Evolutionary conservation across 2,329 filamentous ascomycete species (phyloP).

Genomic region (Pseudogymnoascus sp.): DNA sequence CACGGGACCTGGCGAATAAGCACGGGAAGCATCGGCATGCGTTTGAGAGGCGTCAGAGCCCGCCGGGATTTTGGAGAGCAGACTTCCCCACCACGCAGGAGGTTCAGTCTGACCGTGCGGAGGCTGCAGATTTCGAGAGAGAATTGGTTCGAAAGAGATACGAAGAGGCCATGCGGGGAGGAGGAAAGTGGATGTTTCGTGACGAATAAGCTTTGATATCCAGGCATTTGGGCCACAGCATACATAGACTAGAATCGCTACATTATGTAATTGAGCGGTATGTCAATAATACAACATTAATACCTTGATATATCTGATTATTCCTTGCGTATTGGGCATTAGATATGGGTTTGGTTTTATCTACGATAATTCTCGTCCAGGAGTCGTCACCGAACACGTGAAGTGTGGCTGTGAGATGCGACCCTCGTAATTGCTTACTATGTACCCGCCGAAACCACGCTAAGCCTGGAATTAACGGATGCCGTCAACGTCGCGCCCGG

Average conservation of each 20-base stretch:
- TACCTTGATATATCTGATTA: background rate
- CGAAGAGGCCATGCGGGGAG: constrained; percentile 69
- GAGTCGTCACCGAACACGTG: background rate
- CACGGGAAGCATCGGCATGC: constrained; percentile 70
- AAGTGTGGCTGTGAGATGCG: constrained; percentile 5
- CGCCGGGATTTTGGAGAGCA: constrained; percentile 82
- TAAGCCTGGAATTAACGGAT: constrained; percentile 10
- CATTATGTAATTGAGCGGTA: background rate
- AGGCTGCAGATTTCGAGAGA: constrained; percentile 55
- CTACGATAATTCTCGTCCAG: background rate
- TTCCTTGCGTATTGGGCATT: background rate
- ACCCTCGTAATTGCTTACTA: constrained; percentile 1
- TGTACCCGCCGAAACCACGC: constrained; percentile 8
- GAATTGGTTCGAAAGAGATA: constrained; percentile 63
- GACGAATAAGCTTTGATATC: constrained; percentile 48
- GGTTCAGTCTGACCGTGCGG: constrained; percentile 52
- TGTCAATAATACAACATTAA: background rate
- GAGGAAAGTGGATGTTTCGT: constrained; percentile 70
- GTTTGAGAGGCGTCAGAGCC: constrained; percentile 61
- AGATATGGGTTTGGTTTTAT: background rate
- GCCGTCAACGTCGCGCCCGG: constrained; percentile 4
- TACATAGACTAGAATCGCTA: background rate
- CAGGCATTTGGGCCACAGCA: constrained; percentile 1
- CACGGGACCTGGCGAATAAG: constrained; percentile 61
- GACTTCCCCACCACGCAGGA: constrained; percentile 90